Base-by-base conservation (phyloP, 2,329 filamentous ascomycete genomes). In the Chrysoporthe deuterocubensis region DNA sequence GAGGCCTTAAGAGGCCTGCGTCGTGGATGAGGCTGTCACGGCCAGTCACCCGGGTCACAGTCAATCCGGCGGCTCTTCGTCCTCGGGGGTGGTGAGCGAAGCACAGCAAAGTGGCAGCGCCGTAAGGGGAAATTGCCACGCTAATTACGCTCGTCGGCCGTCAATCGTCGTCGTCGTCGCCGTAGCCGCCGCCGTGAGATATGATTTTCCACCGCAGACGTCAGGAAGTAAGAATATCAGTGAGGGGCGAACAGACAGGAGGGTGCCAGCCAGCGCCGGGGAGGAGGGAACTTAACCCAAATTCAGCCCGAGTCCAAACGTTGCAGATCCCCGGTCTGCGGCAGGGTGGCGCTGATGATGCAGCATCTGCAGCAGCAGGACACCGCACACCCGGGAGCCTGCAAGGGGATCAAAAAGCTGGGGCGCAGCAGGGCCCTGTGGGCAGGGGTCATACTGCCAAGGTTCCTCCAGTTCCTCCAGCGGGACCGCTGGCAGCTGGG, bases 271-370 rank as follows among this genome's bases (percentile, higher is more conserved):
- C 21, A 6, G 50, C 21, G 11, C 16, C 11, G 32, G 50, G 26
- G 50, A 54, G 50, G 50, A 32, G 50, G 50, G 50, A 54, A 54
- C 26, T 54, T 54, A 54, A 14, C 11, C 14, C 21, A 54, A 34
- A 21, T 7, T 18, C 13, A 54, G 50, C 50, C 26, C 21, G 50
- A 26, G 26, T 26, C 32, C 3, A 34, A 21, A 54, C 32, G 50
- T 54, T 54, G 50, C 50, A 54, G 50, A 54, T 54, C 50, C 50
- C 26, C 13, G 21, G 50, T 34, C 50, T 54, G 50, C 50, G 21
- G 50, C 50, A 54, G 50, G 50, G 50, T 54, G 50, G 50, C 50
- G 50, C 50, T 54, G 50, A 54, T 54, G 34, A 40, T 57, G 54
- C 32, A 40, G 32, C 54, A 57, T 6, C 54, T 11, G 54, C 18